Conservation (phyloP, 2,329 filamentous ascomycete species). For the Helotiales sp. region DNA sequence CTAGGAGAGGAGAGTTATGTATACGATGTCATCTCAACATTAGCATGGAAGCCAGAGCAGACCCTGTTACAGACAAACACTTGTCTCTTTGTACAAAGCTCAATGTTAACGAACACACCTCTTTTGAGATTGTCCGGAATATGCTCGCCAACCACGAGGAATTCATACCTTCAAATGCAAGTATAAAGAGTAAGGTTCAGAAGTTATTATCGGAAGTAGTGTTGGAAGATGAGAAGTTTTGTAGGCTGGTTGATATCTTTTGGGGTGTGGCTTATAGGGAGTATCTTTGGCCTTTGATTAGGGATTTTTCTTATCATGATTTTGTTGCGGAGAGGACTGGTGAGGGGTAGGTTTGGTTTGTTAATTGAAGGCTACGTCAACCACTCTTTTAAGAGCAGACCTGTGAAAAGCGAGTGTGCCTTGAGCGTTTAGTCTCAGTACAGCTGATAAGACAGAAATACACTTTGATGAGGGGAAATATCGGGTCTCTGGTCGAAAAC, state of each 20-base stretch:
- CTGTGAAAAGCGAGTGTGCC: no score
- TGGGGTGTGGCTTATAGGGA: neutral
- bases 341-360: conserved; percentile 5
- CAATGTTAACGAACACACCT: neutral
- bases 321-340: conserved; percentile 6
- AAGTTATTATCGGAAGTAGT: neutral
- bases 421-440: no score
- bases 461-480: no score
- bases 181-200: conserved; percentile 4
- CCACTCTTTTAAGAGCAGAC: no score
- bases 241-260: neutral
- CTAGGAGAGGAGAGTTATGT: conserved; percentile 2
- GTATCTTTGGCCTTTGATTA: conserved; percentile 7
- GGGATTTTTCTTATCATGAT: conserved; percentile 8
- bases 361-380: conserved; percentile 16
- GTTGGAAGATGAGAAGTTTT: conserved; percentile 1
- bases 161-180: neutral
- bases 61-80: conserved; percentile 3
- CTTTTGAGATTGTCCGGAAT: neutral
- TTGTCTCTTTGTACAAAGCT: neutral
- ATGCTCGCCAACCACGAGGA: conserved; percentile 1
- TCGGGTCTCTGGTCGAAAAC: no score
- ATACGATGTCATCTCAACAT: conserved; percentile 1
- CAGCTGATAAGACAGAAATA: no score
- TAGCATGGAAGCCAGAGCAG: neutral